Evolutionary conservation across 2,329 filamentous ascomycete genomes (phyloP).

Genomic region (Alternaria gaisen): DNA sequence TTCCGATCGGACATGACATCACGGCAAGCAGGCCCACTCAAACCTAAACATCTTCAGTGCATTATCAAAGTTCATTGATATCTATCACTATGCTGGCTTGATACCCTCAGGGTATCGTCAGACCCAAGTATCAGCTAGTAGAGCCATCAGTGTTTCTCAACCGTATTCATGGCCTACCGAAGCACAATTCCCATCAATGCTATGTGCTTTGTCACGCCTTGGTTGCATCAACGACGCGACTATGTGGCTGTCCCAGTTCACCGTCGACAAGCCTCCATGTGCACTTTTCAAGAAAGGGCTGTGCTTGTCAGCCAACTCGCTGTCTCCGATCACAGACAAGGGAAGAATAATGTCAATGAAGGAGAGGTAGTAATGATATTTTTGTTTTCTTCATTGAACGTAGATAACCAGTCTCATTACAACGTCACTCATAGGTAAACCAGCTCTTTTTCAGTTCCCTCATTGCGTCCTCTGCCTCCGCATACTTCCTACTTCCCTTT

Average conservation of each 20-base stretch:
- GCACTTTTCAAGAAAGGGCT: too few species aligned
- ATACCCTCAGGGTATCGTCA: too few species aligned
- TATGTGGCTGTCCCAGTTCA: too few species aligned
- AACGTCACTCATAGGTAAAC: slow-evolving; percentile 40
- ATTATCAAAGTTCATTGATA: not conserved
- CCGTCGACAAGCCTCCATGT: too few species aligned
- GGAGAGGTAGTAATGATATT: not conserved
- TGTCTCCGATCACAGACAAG: not conserved
- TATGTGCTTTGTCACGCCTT: too few species aligned
- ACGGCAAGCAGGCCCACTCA: not conserved
- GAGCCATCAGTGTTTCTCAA: too few species aligned
- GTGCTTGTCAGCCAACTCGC: too few species aligned
- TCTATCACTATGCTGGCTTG: not conserved
- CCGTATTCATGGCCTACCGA: too few species aligned
- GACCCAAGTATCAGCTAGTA: too few species aligned
- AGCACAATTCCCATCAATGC: too few species aligned
- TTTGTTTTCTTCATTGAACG: not conserved
- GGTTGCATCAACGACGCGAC: too few species aligned
- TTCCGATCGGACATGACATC: not conserved
- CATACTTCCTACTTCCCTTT: slow-evolving; percentile 35
- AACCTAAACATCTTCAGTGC: not conserved
- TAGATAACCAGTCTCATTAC: not conserved
- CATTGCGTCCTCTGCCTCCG: slow-evolving; percentile 38
- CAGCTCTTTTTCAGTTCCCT: slow-evolving; percentile 39
- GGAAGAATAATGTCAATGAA: not conserved